Evolutionary conservation across 2,329 filamentous ascomycete species (phyloP).

Genomic region (Orbilia oligospora): DNA sequence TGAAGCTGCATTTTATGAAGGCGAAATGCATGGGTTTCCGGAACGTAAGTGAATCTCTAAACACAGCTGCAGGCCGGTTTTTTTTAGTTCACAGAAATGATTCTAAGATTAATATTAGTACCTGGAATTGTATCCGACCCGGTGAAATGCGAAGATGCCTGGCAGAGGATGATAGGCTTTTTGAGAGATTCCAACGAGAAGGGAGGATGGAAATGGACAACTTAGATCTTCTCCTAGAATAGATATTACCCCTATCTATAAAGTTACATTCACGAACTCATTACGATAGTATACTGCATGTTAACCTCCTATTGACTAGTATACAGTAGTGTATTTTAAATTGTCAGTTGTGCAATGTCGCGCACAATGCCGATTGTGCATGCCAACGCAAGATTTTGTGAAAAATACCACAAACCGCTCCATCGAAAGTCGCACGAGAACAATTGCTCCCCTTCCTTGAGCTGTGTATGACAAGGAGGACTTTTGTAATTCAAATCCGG

Average conservation of each 20-base stretch:
- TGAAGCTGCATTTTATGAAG: constrained; percentile 64
- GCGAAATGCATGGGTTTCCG: constrained; percentile 66
- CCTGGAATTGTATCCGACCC: constrained; percentile 58
- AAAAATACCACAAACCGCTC: constrained; percentile 5
- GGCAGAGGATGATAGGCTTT: constrained; percentile 24
- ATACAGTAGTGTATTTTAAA: no score
- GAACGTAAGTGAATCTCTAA: constrained; percentile 56
- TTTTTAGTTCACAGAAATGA: neutral
- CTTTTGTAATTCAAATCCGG: neutral
- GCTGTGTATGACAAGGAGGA: constrained; percentile 2
- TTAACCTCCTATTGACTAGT: no score
- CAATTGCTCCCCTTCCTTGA: neutral
- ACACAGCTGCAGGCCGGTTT: no score
- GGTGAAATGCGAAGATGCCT: constrained; percentile 51
- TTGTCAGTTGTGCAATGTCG: no score
- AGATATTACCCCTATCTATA: neutral
- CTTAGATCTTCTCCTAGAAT: neutral
- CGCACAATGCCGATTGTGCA: no score
- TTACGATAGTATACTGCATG: no score
- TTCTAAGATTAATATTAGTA: constrained; percentile 41
- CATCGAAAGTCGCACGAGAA: neutral
- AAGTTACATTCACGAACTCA: no score
- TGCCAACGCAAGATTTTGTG: neutral
- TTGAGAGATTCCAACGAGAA: constrained; percentile 43
- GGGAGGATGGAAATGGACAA: constrained; percentile 44